Evolutionary conservation across 2,329 filamentous ascomycete genomes (phyloP).

Genomic region (Cytospora schulzeri): DNA sequence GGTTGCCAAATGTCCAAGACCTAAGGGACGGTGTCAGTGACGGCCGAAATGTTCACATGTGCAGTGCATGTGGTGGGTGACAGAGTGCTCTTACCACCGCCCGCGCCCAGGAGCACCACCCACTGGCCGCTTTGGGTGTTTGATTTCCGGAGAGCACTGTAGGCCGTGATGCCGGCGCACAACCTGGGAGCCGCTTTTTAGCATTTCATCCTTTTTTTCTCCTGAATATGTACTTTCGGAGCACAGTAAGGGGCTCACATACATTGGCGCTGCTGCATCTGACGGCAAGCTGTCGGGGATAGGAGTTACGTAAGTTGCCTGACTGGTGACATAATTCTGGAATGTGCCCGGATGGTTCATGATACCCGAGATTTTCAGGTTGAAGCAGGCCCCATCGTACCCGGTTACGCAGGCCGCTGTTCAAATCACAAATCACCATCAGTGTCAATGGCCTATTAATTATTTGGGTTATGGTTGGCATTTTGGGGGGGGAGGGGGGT

Average conservation of each 20-base stretch:
- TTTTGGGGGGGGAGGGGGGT: slow-evolving; percentile 9
- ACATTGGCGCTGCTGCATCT: slow-evolving; percentile 65
- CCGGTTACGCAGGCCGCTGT: slow-evolving; percentile 53
- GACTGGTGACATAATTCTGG: slow-evolving; percentile 67
- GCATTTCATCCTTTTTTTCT: not conserved
- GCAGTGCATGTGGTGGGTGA: too few species aligned
- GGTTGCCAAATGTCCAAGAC: slow-evolving; percentile 21
- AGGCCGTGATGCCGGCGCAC: slow-evolving; percentile 61
- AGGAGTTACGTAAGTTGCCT: slow-evolving; percentile 69
- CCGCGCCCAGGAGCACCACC: slow-evolving; percentile 62
- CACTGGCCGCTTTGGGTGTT: slow-evolving; percentile 60
- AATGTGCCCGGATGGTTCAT: slow-evolving; percentile 74
- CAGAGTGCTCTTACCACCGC: slow-evolving; percentile 68
- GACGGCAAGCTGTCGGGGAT: slow-evolving; percentile 64
- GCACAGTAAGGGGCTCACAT: slow-evolving; percentile 43
- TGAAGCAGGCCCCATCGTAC: slow-evolving; percentile 66
- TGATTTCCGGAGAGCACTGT: slow-evolving; percentile 64
- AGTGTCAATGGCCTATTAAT: too few species aligned
- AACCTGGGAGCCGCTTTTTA: slow-evolving; percentile 3
- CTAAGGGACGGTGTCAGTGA: slow-evolving; percentile 32
- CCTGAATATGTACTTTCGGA: too few species aligned
- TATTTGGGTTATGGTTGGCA: not conserved
- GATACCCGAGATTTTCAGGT: slow-evolving; percentile 59
- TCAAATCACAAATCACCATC: not conserved
- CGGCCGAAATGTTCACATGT: too few species aligned